Percentiles rank a stretch among this genome's conserved stretches.
Conservation (phyloP, 208 protist species). For the Trypanosoma grayi region DNA sequence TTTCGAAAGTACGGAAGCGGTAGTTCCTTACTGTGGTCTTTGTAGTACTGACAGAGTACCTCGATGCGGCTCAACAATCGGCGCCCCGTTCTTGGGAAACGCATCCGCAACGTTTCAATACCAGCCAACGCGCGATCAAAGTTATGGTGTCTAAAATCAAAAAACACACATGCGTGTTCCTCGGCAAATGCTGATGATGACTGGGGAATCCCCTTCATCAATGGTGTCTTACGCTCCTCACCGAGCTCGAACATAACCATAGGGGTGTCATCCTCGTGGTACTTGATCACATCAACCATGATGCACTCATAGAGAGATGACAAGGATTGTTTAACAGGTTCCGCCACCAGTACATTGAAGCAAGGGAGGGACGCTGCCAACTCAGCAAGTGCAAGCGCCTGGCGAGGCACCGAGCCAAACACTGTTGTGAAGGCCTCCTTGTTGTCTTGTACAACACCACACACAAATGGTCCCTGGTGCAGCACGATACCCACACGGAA, state of each 20-base stretch:
- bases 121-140: conserved; percentile 47
- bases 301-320: conserved; percentile 68
- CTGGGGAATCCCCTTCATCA: conserved; percentile 4
- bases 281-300: conserved; percentile 77
- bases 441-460: conserved; percentile 73
- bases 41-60: conserved; percentile 61
- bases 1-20: conserved; percentile 62
- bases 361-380: conserved; percentile 48
- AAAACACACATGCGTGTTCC: conserved; percentile 72
- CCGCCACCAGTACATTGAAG: conserved; percentile 63
- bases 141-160: conserved; percentile 73
- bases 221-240: conserved; percentile 10
- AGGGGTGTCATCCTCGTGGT: conserved; percentile 37
- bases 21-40: conserved; percentile 26
- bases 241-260: conserved; percentile 81
- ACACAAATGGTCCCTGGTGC: conserved; percentile 76
- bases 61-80: conserved; percentile 58
- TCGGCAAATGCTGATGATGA: conserved; percentile 38
- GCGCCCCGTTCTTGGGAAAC: conserved; percentile 10
- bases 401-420: conserved; percentile 65
- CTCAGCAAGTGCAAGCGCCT: conserved; percentile 56
- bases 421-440: conserved; percentile 77
- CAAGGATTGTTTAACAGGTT: conserved; percentile 77
- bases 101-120: conserved; percentile 32
- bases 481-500: conserved; percentile 77